A percentile compares a stretch with the other conserved stretches of the same genome.
Conservation (phyloP, 257 asterid species). For the Striga asiatica region DNA sequence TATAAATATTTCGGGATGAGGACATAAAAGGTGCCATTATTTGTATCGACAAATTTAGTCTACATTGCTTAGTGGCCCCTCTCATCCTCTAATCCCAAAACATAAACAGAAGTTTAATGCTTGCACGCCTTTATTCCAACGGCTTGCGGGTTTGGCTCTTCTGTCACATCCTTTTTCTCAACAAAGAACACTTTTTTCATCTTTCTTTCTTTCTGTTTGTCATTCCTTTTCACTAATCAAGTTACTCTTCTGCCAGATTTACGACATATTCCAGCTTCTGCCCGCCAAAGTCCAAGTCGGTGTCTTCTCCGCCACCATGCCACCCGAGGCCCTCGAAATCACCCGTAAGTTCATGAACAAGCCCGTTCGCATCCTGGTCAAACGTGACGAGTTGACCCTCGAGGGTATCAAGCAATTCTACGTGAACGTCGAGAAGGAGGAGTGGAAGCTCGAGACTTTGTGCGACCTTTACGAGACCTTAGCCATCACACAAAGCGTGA, state of each 20-base stretch:
- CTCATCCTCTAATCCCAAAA: too few relatives aligned
- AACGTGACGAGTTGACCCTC: slow-evolving; percentile 52
- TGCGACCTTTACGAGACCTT: slow-evolving; percentile 52
- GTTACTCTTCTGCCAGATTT: too few relatives aligned
- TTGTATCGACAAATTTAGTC: too few relatives aligned
- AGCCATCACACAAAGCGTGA: slow-evolving; percentile 58
- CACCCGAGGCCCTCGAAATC: slow-evolving; percentile 58
- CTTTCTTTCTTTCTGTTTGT: too few relatives aligned
- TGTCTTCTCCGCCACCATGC: slow-evolving; percentile 54
- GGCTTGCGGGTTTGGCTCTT: too few relatives aligned
- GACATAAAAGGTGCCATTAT: too few relatives aligned
- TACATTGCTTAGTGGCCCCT: too few relatives aligned
- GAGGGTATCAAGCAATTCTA: slow-evolving; percentile 56
- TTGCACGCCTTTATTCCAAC: too few relatives aligned
- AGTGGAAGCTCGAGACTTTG: slow-evolving; percentile 49
- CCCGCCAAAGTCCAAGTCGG: slow-evolving; percentile 54
- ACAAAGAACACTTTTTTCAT: too few relatives aligned
- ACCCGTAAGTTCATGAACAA: slow-evolving; percentile 58
- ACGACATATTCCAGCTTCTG: slow-evolving; percentile 48
- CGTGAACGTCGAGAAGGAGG: slow-evolving; percentile 53
- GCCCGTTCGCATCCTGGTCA: slow-evolving; percentile 53
- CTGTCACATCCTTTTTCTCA: too few relatives aligned
- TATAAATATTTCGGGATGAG: too few relatives aligned
- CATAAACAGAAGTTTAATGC: too few relatives aligned
- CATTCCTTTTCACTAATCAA: neutral